These are phyloP conservation scores for Auricularia auricula-judae DNA, from an alignment of 768 basidiomycete genomes.

Conservation along the genomic window DNA sequence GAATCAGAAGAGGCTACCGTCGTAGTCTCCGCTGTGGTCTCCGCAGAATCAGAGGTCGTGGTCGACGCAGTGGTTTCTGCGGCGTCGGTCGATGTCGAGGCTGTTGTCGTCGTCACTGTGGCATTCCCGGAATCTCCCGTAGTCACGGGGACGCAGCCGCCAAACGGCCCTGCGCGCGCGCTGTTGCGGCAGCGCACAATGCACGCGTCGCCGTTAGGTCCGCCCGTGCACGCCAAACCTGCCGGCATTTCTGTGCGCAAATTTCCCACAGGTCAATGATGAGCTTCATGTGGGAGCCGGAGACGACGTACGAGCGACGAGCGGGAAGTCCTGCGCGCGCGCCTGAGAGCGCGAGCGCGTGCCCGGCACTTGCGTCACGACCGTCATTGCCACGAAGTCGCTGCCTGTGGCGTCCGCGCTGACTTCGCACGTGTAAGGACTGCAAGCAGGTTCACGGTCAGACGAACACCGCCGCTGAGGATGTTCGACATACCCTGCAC, in stretches of 20 bases:
- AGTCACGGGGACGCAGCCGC: constrained; percentile 17
- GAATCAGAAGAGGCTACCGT: no score
- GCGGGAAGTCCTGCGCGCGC: constrained; percentile 9
- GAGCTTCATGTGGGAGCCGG: neutral
- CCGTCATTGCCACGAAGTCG: constrained; percentile 12
- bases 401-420: constrained; percentile 17
- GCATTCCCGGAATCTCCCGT: neutral
- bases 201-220: constrained; percentile 9
- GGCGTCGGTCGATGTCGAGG: neutral
- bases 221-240: constrained; percentile 10
- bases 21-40: no score
- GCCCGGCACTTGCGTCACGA: constrained; percentile 17
- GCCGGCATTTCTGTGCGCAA: constrained; percentile 2
- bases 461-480: no score
- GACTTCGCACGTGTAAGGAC: constrained; percentile 17
- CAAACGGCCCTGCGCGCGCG: constrained; percentile 20
- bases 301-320: constrained; percentile 8
- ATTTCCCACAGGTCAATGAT: no score
- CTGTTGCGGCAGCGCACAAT: constrained; percentile 13
- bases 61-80: neutral
- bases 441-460: neutral
- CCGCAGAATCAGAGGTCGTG: constrained; percentile 2
- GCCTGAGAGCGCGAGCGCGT: constrained; percentile 1
- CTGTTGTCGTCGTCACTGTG: neutral
- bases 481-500: constrained; percentile 12